Evolutionary conservation across 2,329 filamentous ascomycete genomes (phyloP), one percentile per base, ranked within the genome.

Genomic region (Claviceps sp.): DNA sequence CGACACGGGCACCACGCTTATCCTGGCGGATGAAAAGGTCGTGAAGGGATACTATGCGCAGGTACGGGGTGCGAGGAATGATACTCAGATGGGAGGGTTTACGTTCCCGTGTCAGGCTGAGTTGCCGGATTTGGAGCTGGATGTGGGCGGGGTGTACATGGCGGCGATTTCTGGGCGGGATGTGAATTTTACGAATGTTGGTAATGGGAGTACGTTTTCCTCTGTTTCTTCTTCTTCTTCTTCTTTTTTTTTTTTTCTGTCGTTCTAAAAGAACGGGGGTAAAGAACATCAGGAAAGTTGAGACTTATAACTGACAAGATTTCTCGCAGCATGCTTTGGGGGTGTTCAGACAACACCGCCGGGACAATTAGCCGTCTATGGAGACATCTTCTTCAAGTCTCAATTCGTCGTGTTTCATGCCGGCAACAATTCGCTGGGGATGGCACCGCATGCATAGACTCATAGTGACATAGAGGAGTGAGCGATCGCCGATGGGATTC

Each of bases 1-100:
- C 36, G 78, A 81, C 66, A 77, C 76, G 8, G 82, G 82, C 55
- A 84, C 82, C 34, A 81, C 79, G 2, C 72, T 85, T 51, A 68
- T 85, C 56, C 70, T 84, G 49, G 74, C 80, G 53, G 77, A 79
- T 61, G 64, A 72, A 43, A 62, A 66, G 37, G 70, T 82, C 45
- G 71, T 75, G 36, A 59, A 70, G 5, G 68, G 60, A 11, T 78
- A 78, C 64, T 78, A 76, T 61, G 56, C 61, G 22, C 62, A 71
- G 45, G 65, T 77, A 9, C 53, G 60, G 2, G 71, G 70, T 14
- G 57, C 57, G 2, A 34, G 50, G 50, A 62, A 71, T 45, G 63
- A 71, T 55, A 44, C 59, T 7, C 50, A 64, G n/a, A 62, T 66
- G 7, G 72, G 72, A 23, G 72, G 72, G 9, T 61, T 73, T 55